These are phyloP conservation scores for Heteromeles arbutifolia DNA, from an alignment of 306 rosid species.

Conservation along the genomic window DNA sequence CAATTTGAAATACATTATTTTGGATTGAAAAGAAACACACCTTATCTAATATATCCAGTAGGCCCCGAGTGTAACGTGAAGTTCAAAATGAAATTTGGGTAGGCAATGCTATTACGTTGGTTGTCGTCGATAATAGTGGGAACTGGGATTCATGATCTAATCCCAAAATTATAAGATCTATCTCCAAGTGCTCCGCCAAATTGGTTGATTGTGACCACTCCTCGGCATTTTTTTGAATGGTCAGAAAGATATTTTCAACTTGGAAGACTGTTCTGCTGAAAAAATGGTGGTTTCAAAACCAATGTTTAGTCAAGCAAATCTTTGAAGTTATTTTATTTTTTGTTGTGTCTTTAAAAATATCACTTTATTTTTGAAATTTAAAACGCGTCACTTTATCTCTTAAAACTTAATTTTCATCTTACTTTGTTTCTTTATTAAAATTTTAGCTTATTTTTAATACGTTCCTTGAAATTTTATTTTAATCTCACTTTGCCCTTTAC, in stretches of 20 bases:
- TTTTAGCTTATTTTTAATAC: too few relatives aligned
- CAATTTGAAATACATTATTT: too few relatives aligned
- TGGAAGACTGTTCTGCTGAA: not conserved
- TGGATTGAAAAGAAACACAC: too few relatives aligned
- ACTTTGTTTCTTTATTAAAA: not conserved
- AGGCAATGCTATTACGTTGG: not conserved
- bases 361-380: too few relatives aligned
- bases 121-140: not conserved
- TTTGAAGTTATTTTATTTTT: not conserved
- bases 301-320: not conserved
- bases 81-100: not conserved
- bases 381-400: too few relatives aligned
- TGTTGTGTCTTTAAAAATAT: too few relatives aligned
- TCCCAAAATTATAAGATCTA: constrained; percentile 15
- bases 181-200: constrained; percentile 7
- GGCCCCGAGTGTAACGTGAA: too few relatives aligned
- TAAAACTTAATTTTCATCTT: too few relatives aligned
- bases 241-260: not conserved
- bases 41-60: too few relatives aligned
- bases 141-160: constrained; percentile 1
- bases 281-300: not conserved
- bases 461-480: too few relatives aligned
- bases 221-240: constrained; percentile 26
- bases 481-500: too few relatives aligned
- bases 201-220: constrained; percentile 49